phyloP scores from a whole-genome alignment of 1,284 basidiomycete species.

The Marasmius tenuissimus region DNA sequence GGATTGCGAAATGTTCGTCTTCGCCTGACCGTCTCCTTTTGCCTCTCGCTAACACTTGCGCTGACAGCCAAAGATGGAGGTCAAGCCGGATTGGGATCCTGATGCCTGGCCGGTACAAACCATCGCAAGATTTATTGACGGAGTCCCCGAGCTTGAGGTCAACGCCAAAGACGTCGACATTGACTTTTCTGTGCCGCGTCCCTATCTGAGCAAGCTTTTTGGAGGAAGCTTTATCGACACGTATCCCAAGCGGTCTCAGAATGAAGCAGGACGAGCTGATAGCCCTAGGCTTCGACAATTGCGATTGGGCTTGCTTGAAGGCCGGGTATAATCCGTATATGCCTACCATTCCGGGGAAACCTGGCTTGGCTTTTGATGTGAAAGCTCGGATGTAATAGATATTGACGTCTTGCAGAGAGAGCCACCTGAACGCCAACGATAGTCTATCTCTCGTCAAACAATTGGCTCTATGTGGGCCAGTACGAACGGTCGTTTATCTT shows the following conservation, averaged over 20 bases:
- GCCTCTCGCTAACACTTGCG: too few species aligned
- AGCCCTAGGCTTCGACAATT: not conserved
- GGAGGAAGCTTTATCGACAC: not conserved
- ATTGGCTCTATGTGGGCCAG: not conserved
- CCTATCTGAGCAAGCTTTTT: not conserved
- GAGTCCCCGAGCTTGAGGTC: not conserved
- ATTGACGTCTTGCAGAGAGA: not conserved
- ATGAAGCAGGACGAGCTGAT: not conserved
- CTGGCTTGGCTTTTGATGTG: not conserved
- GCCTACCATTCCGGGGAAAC: not conserved
- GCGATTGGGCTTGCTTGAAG: too few species aligned
- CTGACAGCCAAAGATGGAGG: not conserved
- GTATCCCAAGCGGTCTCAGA: not conserved
- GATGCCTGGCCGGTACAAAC: not conserved
- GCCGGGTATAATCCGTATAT: not conserved
- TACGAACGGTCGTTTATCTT: not conserved
- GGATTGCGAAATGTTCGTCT: too few species aligned
- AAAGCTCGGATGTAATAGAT: not conserved
- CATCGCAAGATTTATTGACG: not conserved
- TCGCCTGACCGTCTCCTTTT: too few species aligned
- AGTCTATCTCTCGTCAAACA: not conserved
- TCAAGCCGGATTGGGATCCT: not conserved
- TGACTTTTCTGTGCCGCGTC: not conserved
- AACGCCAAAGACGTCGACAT: not conserved
- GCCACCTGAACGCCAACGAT: not conserved